Evolutionary conservation across 225 moss, liverwort and hornwort genomes (phyloP).

Genomic region (Lunularia cruciata): DNA sequence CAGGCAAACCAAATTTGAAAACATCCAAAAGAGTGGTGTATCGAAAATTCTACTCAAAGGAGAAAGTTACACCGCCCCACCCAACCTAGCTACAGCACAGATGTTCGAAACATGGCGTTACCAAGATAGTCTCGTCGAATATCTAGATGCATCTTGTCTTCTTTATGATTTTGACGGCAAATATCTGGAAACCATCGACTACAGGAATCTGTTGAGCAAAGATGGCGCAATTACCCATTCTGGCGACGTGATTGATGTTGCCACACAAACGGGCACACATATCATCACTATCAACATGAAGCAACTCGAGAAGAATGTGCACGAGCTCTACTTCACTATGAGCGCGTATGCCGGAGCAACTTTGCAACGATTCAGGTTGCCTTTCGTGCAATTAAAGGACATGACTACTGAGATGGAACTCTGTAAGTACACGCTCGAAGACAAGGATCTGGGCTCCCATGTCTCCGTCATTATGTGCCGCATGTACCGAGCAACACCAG

Average conservation of each 20-base stretch:
- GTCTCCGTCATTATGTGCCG: conserved; percentile 34
- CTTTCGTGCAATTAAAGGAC: conserved; percentile 30
- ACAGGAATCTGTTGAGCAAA: background rate
- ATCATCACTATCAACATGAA: conserved; percentile 14
- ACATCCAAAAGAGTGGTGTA: conserved; percentile 29
- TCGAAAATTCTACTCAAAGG: conserved; percentile 33
- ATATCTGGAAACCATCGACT: conserved; percentile 20
- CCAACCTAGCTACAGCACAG: conserved; percentile 15
- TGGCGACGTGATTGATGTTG: conserved; percentile 13
- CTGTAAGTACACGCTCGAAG: conserved; percentile 33
- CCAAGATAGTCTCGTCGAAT: background rate
- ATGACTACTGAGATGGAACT: conserved; percentile 21
- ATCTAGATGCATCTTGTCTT: conserved; percentile 35
- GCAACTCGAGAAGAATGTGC: conserved; percentile 12
- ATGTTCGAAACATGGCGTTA: conserved; percentile 35
- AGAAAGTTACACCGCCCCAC: conserved; percentile 31
- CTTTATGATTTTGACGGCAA: conserved; percentile 24
- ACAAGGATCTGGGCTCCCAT: conserved; percentile 19
- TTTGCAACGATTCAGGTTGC: conserved; percentile 23
- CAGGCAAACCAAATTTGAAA: conserved; percentile 22
- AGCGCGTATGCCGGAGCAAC: conserved; percentile 17
- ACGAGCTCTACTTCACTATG: conserved; percentile 40
- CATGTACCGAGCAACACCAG: conserved; percentile 13
- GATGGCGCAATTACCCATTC: conserved; percentile 27
- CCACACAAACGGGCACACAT: conserved; percentile 21